These are phyloP conservation scores for Corymbia maculata DNA, from an alignment of 345 rosid genomes.

Conservation along the genomic window DNA sequence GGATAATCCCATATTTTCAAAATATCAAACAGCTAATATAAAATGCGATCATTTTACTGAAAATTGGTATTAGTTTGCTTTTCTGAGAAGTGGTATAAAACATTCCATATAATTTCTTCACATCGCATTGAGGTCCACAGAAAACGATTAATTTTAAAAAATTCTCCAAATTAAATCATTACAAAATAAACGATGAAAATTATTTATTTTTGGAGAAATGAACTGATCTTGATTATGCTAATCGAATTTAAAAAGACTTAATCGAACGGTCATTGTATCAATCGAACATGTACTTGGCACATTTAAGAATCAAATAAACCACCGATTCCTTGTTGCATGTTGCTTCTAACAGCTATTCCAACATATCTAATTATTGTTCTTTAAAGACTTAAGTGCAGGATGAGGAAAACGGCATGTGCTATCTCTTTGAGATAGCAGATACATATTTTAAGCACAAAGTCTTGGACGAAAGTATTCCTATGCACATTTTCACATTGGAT, in stretches of 20 bases:
- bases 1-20: neutral
- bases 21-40: neutral
- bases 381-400: neutral
- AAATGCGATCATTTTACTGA: neutral
- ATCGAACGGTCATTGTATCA: neutral
- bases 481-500: neutral
- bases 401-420: neutral
- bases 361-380: neutral
- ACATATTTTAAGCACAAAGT: neutral
- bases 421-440: neutral
- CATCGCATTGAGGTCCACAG: accelerated
- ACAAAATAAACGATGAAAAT: neutral
- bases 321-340: neutral
- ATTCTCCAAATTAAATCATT: neutral
- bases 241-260: neutral
- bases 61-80: neutral
- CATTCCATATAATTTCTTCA: neutral
- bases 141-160: neutral
- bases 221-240: accelerated
- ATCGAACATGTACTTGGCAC: accelerated
- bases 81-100: neutral
- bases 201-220: accelerated
- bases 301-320: neutral
- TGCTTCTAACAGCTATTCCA: neutral
- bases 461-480: neutral